These are phyloP conservation scores for Venturia aucupariae DNA, from an alignment of 2,329 filamentous ascomycete species.

Conservation along the genomic window DNA sequence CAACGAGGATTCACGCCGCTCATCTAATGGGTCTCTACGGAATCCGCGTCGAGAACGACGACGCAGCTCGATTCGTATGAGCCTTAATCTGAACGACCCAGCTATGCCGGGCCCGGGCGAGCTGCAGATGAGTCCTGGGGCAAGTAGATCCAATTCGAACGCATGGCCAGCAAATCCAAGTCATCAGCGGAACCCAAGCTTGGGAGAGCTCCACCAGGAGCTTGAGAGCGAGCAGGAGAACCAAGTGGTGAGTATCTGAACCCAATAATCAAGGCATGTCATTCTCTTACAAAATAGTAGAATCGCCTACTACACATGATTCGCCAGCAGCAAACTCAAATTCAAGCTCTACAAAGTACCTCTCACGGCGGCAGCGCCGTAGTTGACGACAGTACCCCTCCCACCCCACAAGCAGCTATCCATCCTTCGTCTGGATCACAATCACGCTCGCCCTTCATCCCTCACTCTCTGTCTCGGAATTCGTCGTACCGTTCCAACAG, in stretches of 20 bases:
- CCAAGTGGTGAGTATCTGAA: slow-evolving; percentile 56
- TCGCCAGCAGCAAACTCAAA: slow-evolving; percentile 62
- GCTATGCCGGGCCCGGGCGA: slow-evolving; percentile 58
- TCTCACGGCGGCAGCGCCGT: slow-evolving; percentile 34
- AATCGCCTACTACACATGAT: slow-evolving; percentile 73
- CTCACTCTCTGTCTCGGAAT: slow-evolving; percentile 31
- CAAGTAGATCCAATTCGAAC: slow-evolving; percentile 17
- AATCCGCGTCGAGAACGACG: slow-evolving; percentile 34
- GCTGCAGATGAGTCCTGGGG: slow-evolving; percentile 42
- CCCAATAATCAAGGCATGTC: not conserved
- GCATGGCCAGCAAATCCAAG: slow-evolving; percentile 25
- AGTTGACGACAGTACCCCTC: slow-evolving; percentile 43
- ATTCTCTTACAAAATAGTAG: slow-evolving; percentile 29
- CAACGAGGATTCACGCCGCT: slow-evolving; percentile 45
- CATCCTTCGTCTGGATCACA: slow-evolving; percentile 39
- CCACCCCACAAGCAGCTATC: slow-evolving; percentile 30
- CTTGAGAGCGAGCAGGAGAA: slow-evolving; percentile 71
- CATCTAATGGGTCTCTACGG: slow-evolving; percentile 44
- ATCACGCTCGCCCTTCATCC: slow-evolving; percentile 27
- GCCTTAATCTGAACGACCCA: slow-evolving; percentile 65
- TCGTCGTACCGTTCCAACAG: slow-evolving; percentile 33
- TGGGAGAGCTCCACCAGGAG: slow-evolving; percentile 71
- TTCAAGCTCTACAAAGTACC: slow-evolving; percentile 45
- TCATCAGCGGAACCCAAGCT: slow-evolving; percentile 58
- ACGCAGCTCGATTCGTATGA: slow-evolving; percentile 61